Evolutionary conservation across 306 rosid genomes (phyloP).

Genomic region (Glycyrrhiza uralensis): DNA sequence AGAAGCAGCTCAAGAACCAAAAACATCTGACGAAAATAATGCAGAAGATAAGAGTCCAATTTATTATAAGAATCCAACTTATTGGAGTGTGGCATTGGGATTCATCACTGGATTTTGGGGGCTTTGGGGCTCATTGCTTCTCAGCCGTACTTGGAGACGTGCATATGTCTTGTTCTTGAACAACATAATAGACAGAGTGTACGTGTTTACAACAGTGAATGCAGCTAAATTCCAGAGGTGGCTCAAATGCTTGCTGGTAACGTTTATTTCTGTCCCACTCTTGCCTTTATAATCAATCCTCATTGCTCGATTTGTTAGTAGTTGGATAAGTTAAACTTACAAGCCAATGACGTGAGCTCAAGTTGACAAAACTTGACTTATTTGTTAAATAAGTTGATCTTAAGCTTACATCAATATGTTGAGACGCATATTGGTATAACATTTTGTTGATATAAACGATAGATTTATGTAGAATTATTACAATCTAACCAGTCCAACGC

Average conservation of each 20-base stretch:
- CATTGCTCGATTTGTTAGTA: neutral
- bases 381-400: neutral
- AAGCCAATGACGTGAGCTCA: neutral
- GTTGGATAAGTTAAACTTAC: neutral
- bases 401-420: neutral
- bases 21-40: neutral
- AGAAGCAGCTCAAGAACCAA: neutral
- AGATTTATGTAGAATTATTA: too few relatives aligned
- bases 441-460: too few relatives aligned
- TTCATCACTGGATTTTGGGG: conserved; percentile 4
- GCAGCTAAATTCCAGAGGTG: neutral
- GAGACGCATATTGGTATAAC: neutral
- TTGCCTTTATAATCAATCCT: neutral
- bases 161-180: neutral
- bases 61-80: neutral
- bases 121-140: neutral
- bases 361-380: too few relatives aligned
- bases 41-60: too few relatives aligned
- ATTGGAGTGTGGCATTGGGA: conserved; percentile 3
- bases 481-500: too few relatives aligned
- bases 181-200: neutral
- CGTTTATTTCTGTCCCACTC: neutral
- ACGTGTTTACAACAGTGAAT: neutral
- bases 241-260: neutral
- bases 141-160: neutral